Conservation (phyloP, 306 rosid species). For the Begonia loranthoides region DNA sequence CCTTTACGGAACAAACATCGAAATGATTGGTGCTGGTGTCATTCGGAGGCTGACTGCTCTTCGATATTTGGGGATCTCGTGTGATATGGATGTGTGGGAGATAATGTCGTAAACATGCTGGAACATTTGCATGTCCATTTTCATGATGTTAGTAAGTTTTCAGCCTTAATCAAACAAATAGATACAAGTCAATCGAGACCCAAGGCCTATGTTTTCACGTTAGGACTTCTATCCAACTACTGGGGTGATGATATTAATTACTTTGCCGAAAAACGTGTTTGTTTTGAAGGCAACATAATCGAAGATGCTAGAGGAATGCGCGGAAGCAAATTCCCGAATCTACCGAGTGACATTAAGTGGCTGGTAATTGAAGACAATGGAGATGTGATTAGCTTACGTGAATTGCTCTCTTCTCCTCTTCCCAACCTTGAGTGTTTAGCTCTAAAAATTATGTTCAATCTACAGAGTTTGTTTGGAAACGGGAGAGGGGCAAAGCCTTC, state of each 20-base stretch:
- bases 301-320: neutral
- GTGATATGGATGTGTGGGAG: neutral
- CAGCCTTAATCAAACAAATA: too few relatives aligned
- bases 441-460: neutral
- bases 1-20: neutral
- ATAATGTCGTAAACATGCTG: neutral
- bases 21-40: neutral
- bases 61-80: neutral
- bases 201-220: neutral
- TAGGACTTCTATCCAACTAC: neutral
- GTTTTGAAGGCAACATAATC: neutral
- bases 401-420: neutral
- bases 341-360: neutral
- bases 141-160: neutral
- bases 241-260: neutral
- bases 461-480: neutral
- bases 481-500: neutral
- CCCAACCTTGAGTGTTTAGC: neutral
- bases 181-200: neutral
- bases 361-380: neutral
- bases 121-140: neutral
- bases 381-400: neutral
- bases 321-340: neutral
- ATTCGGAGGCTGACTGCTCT: too few relatives aligned
- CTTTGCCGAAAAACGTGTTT: neutral